A percentile compares a stretch with the other conserved stretches of the same genome.
These are phyloP conservation scores for Kodamaea fungicola DNA, from an alignment of 1,139 yeast species.

Conservation along the genomic window DNA sequence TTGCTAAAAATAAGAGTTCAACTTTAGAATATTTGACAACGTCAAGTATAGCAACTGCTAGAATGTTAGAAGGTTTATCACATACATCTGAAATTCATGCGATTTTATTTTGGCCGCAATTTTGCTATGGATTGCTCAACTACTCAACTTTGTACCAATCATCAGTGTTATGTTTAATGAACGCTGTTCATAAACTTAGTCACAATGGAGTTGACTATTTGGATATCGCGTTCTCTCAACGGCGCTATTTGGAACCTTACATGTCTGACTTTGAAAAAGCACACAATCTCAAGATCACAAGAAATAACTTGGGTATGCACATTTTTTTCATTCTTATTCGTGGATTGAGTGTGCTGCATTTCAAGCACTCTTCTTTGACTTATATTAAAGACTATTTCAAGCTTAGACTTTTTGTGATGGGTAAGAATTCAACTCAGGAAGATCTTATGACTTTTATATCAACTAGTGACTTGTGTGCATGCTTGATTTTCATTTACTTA, in stretches of 20 bases:
- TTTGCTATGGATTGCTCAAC: slow-evolving; percentile 35
- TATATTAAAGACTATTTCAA: slow-evolving; percentile 51
- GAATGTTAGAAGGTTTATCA: slow-evolving; percentile 62
- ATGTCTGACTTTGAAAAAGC: slow-evolving; percentile 45
- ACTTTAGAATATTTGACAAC: slow-evolving; percentile 36
- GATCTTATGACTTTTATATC: neutral
- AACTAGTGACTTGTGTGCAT: slow-evolving; percentile 20
- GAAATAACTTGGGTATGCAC: slow-evolving; percentile 53
- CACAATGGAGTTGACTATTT: slow-evolving; percentile 21
- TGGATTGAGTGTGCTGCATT: slow-evolving; percentile 63
- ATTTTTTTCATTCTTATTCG: slow-evolving; percentile 51
- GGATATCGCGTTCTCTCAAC: slow-evolving; percentile 34
- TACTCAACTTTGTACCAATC: slow-evolving; percentile 50
- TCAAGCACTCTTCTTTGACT: slow-evolving; percentile 53
- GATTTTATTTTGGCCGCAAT: slow-evolving; percentile 62
- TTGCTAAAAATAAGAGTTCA: slow-evolving; percentile 26
- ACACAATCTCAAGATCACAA: slow-evolving; percentile 39
- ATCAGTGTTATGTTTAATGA: slow-evolving; percentile 42
- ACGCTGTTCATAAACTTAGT: slow-evolving; percentile 25
- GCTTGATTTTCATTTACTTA: slow-evolving; percentile 55
- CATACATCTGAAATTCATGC: slow-evolving; percentile 52
- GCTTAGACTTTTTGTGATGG: slow-evolving; percentile 23
- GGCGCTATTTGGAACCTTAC: slow-evolving; percentile 38
- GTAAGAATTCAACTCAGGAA: neutral
- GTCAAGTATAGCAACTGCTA: slow-evolving; percentile 49